Evolutionary conservation across 1,284 basidiomycete species (phyloP).

Genomic region (Papiliotrema laurentii): DNA sequence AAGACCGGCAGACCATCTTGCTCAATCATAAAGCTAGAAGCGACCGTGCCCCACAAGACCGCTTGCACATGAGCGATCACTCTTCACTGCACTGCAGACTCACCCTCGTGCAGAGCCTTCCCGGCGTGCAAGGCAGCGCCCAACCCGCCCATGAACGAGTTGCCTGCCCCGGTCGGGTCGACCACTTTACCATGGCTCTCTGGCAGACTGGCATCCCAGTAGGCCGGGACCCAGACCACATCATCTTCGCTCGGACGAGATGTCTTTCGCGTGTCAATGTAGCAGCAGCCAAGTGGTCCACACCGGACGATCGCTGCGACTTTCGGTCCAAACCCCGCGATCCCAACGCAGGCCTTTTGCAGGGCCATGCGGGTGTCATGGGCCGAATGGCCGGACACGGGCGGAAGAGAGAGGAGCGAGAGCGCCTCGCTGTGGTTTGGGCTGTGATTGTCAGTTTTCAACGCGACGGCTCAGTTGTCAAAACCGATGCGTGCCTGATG

Average conservation of each 20-base stretch:
- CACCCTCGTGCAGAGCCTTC: constrained; percentile 30
- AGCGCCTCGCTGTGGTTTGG: constrained; percentile 45
- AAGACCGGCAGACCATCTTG: constrained; percentile 39
- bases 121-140: constrained; percentile 35
- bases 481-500: constrained; percentile 21
- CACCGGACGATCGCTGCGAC: neutral
- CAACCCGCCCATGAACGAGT: constrained; percentile 44
- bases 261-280: neutral
- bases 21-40: constrained; percentile 42
- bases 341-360: neutral
- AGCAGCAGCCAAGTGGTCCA: constrained; percentile 1
- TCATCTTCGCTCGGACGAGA: neutral
- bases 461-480: neutral
- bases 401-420: constrained; percentile 20
- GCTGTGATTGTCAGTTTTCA: constrained; percentile 12
- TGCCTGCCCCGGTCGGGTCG: constrained; percentile 45
- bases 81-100: constrained; percentile 2
- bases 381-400: constrained; percentile 3
- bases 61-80: constrained; percentile 18
- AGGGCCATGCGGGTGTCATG: constrained; percentile 5
- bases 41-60: constrained; percentile 39
- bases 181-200: constrained; percentile 21
- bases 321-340: neutral
- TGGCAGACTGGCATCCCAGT: neutral
- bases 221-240: constrained; percentile 2